Percentiles rank a stretch among this genome's conserved stretches.
These are phyloP conservation scores for Cladorrhinum samala DNA, from an alignment of 495 filamentous ascomycete genomes.

Conservation along the genomic window DNA sequence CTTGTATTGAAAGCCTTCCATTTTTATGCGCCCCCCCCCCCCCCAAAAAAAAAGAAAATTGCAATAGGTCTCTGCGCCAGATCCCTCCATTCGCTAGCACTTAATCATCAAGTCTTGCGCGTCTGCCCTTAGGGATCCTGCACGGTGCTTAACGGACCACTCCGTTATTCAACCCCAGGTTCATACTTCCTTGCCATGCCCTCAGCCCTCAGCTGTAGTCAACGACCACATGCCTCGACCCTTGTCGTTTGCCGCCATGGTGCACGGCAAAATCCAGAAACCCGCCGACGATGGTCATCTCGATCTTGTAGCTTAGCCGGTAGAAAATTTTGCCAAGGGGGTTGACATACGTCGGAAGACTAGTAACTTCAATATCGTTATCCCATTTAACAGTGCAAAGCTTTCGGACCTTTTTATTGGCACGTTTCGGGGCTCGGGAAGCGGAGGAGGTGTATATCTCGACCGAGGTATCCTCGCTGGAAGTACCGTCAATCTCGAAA, in stretches of 20 bases:
- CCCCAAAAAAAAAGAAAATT: too few relatives aligned
- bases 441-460: background rate
- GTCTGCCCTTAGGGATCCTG: too few relatives aligned
- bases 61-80: too few relatives aligned
- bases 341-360: conserved; percentile 7
- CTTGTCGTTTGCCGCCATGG: conserved; percentile 9
- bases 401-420: background rate
- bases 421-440: background rate
- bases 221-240: conserved; percentile 6
- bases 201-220: background rate
- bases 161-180: too few relatives aligned
- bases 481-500: background rate
- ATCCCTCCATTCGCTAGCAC: too few relatives aligned
- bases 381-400: conserved; percentile 6
- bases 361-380: background rate
- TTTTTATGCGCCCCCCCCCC: too few relatives aligned
- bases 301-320: background rate
- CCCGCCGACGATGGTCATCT: conserved; percentile 4
- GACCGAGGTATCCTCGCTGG: background rate
- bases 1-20: too few relatives aligned
- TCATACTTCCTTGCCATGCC: too few relatives aligned
- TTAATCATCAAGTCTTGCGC: too few relatives aligned
- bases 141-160: too few relatives aligned
- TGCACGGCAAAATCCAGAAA: conserved; percentile 5
- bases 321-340: conserved; percentile 5